phyloP scores from a whole-genome alignment of 2,329 filamentous ascomycete species.

The Colletotrichum filicis region DNA sequence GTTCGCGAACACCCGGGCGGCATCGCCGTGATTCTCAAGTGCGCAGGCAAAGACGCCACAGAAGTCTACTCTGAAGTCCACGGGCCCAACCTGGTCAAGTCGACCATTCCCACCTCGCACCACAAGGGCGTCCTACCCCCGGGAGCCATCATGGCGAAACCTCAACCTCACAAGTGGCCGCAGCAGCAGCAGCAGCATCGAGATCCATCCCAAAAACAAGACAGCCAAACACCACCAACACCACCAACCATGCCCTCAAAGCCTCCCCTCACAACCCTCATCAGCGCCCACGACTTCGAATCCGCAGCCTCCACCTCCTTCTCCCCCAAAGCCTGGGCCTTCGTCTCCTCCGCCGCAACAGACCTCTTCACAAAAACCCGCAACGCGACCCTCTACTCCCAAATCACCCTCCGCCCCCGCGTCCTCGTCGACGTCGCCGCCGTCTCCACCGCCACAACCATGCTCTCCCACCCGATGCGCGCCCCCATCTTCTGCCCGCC shows the following conservation, averaged over 20 bases:
- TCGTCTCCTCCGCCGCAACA: constrained; percentile 74
- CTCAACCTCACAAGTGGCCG: constrained; percentile 5
- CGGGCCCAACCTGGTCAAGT: constrained; percentile 51
- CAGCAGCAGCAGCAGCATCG: constrained; percentile 39
- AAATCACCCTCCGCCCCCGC: constrained; percentile 69
- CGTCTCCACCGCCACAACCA: constrained; percentile 61
- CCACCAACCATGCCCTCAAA: constrained; percentile 40
- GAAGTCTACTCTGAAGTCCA: constrained; percentile 64
- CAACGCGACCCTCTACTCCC: constrained; percentile 65
- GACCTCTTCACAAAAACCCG: constrained; percentile 66
- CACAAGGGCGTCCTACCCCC: constrained; percentile 56
- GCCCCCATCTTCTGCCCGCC: constrained; percentile 73
- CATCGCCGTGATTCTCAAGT: constrained; percentile 55
- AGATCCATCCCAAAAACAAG: constrained; percentile 13
- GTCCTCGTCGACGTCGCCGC: constrained; percentile 65
- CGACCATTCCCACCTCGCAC: constrained; percentile 56
- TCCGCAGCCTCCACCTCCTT: constrained; percentile 64
- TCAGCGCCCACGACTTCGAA: constrained; percentile 71
- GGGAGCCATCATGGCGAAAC: constrained; percentile 12
- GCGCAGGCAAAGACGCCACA: constrained; percentile 65
- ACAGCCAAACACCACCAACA: background rate
- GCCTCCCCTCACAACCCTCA: constrained; percentile 63
- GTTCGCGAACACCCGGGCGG: constrained; percentile 53
- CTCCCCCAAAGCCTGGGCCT: constrained; percentile 75
- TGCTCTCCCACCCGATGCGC: constrained; percentile 63